A percentile compares a stretch with the other conserved stretches of the same genome.
Evolutionary conservation across 140 eudicot genomes (phyloP).

Genomic region (Erigeron philadelphicus): DNA sequence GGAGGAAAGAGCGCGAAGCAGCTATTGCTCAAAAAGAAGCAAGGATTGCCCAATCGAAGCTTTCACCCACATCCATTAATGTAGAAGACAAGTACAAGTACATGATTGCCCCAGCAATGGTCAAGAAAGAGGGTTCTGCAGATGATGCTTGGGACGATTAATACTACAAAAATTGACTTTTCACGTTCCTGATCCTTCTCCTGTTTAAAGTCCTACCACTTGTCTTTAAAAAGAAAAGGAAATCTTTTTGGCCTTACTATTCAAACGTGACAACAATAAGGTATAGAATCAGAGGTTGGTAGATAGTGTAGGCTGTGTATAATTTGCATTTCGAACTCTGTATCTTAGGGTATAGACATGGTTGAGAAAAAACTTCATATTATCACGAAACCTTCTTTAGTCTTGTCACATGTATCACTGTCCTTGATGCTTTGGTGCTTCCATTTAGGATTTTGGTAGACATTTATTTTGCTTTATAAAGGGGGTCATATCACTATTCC

Average conservation of each 20-base stretch:
- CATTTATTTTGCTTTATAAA: neutral
- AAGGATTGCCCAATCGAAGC: conserved; percentile 41
- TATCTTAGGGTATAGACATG: conserved; percentile 16
- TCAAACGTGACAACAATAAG: conserved; percentile 28
- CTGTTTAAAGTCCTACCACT: conserved; percentile 17
- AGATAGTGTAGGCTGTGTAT: conserved; percentile 37
- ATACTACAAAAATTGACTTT: conserved; percentile 4
- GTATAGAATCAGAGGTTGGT: conserved; percentile 24
- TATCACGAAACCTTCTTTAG: conserved; percentile 18
- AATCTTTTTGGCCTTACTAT: conserved; percentile 22
- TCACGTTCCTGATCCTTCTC: neutral
- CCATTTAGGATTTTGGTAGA: neutral
- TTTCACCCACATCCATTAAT: conserved; percentile 49
- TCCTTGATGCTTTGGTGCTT: neutral
- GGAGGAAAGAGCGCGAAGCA: conserved; percentile 76
- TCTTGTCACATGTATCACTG: neutral
- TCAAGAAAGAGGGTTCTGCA: conserved; percentile 69
- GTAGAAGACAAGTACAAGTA: conserved; percentile 81
- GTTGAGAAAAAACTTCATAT: conserved; percentile 12
- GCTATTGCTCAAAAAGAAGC: conserved; percentile 68
- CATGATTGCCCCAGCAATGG: conserved; percentile 61
- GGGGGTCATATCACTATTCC: neutral
- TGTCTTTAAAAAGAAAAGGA: neutral
- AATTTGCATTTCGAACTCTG: conserved; percentile 24
- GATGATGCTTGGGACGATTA: conserved; percentile 90